These are phyloP conservation scores for Lentinula raphanica DNA, from an alignment of 768 basidiomycete genomes.

Conservation along the genomic window DNA sequence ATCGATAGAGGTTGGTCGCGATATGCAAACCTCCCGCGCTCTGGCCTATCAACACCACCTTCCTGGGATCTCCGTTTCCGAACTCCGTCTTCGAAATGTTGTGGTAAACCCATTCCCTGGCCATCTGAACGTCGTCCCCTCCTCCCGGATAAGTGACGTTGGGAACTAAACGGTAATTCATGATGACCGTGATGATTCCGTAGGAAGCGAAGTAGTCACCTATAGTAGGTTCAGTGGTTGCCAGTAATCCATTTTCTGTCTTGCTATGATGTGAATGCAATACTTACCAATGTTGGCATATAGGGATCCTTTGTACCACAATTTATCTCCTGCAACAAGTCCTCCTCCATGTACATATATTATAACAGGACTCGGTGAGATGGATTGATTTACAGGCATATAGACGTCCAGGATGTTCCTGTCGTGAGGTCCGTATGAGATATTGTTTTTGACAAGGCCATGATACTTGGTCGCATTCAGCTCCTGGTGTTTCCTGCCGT, in stretches of 20 bases:
- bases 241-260: neutral
- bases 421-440: neutral
- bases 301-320: neutral
- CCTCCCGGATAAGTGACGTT: neutral
- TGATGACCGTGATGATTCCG: neutral
- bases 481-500: neutral
- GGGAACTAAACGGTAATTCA: neutral
- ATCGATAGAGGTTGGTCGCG: neutral
- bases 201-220: neutral
- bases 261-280: neutral
- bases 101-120: slow-evolving; percentile 1
- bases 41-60: neutral
- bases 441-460: neutral
- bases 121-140: neutral
- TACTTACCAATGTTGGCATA: neutral
- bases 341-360: neutral
- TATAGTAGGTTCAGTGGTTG: neutral
- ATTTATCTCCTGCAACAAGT: neutral
- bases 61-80: neutral
- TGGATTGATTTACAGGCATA: neutral
- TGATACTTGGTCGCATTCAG: neutral
- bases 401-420: neutral
- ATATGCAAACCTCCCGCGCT: slow-evolving; percentile 1
- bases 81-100: neutral
- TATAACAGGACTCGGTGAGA: neutral